Base-by-base conservation (phyloP, 2,329 filamentous ascomycete genomes). In the Thermochaetoides dissita region DNA sequence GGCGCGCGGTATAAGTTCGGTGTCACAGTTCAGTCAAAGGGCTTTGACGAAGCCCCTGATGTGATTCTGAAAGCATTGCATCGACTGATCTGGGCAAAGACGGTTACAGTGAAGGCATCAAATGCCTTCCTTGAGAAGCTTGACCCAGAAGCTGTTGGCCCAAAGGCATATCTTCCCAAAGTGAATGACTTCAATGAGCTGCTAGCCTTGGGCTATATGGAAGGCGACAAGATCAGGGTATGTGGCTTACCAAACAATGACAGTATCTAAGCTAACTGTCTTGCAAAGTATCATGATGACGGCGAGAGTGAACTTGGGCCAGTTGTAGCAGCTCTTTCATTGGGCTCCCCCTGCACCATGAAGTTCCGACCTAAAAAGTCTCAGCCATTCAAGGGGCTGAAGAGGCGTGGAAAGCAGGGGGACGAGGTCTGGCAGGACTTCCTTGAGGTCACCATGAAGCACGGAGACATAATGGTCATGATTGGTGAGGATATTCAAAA, bases 1-100 rank as follows among this genome's bases (percentile, higher is more conserved):
- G 79, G 79, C 2, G 77, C 77, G 46, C 69, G 70, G 0, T 84
- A 83, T 56, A 81, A 82, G 41, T 83, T 77, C 51, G 67, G 74
- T 32, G 76, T 78, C 1, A 61, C 65, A 1, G 70, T 74, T 3
- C 59, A 66, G 6, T 71, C 65, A 4, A 61, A 56, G n/a, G 57
- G 63, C 0, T 78, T 79, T 44, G 51, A 58, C 2, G 59, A 66
- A 5, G 68, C 73, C 0, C 71, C 69, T 0, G 43, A 57, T 1
- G 57, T 64, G 0, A 64, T 82, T 2, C 61, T 70, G 6, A 60
- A 65, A 36, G 65, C 68, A 0, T 62, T 77, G 0, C 64, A 67
- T 6, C 64, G 71, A 3, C 50, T 80, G 37, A 69, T 67, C 24
- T 79, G 74, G 74, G 72, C 69, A 3, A 68, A 68, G 1, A 47